Evolutionary conservation across 352 stramenopile genomes (phyloP).

Genomic region (Globisporangium takayamanum): DNA sequence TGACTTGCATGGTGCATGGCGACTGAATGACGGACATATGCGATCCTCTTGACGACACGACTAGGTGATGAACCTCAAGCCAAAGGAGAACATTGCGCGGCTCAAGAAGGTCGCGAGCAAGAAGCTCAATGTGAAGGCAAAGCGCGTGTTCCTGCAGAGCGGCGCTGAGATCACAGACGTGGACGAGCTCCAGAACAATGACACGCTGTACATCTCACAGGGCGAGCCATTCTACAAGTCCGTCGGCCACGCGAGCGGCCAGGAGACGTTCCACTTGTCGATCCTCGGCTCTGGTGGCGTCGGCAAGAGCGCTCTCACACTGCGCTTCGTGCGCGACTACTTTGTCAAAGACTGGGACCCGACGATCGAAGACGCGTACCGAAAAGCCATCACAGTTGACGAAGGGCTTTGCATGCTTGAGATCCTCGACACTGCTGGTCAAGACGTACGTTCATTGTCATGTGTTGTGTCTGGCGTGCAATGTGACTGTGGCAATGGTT

Average conservation of each 20-base stretch:
- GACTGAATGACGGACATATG: neutral
- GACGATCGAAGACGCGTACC: constrained; percentile 89
- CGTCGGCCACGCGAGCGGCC: constrained; percentile 46
- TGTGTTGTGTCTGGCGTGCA: neutral
- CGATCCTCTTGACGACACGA: neutral
- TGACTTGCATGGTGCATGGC: neutral
- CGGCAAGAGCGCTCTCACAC: constrained; percentile 87
- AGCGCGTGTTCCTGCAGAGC: constrained; percentile 72
- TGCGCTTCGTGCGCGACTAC: constrained; percentile 87
- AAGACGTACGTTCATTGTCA: constrained; percentile 48
- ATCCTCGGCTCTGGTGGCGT: constrained; percentile 86
- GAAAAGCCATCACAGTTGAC: constrained; percentile 83
- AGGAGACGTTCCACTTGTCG: constrained; percentile 84
- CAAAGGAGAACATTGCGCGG: constrained; percentile 56
- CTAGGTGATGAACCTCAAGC: constrained; percentile 78
- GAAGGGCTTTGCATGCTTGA: constrained; percentile 84
- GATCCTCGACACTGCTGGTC: constrained; percentile 87
- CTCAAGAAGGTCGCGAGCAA: constrained; percentile 84
- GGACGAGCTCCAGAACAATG: constrained; percentile 87
- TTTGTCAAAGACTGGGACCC: constrained; percentile 91
- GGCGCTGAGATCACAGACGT: constrained; percentile 82
- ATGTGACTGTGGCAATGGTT: neutral
- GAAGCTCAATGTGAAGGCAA: constrained; percentile 75
- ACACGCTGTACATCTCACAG: constrained; percentile 82
- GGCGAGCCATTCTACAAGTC: constrained; percentile 84